These are phyloP conservation scores for Graphilbum fragrans DNA, from an alignment of 2,329 filamentous ascomycete genomes.

Conservation along the genomic window DNA sequence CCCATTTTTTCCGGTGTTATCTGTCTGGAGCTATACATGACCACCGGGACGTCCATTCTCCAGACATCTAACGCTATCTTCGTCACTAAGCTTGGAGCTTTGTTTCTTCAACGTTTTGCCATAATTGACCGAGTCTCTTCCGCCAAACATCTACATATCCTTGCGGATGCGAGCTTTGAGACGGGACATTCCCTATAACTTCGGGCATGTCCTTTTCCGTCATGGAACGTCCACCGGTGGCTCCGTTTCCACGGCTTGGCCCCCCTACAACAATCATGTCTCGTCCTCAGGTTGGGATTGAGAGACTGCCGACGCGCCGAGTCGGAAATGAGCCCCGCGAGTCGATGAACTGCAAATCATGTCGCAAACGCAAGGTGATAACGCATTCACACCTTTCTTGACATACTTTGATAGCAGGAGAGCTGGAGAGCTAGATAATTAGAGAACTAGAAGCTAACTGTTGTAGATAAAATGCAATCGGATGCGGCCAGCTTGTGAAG, in stretches of 20 bases:
- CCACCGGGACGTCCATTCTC: too few species aligned
- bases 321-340: constrained; percentile 67
- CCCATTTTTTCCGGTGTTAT: too few species aligned
- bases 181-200: background rate
- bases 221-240: constrained; percentile 28
- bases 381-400: background rate
- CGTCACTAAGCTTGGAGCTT: too few species aligned
- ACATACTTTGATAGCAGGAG: background rate
- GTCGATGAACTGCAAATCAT: constrained; percentile 94
- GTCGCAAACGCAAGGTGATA: constrained; percentile 74
- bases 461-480: constrained; percentile 83
- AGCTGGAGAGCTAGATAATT: too few species aligned
- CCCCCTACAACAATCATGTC: constrained; percentile 46
- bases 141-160: background rate
- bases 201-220: constrained; percentile 25
- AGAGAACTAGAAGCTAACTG: too few species aligned
- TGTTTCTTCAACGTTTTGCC: too few species aligned
- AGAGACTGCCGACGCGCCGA: constrained; percentile 60
- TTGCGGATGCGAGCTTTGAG: background rate
- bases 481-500: constrained; percentile 72
- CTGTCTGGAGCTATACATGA: too few species aligned
- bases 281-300: constrained; percentile 69
- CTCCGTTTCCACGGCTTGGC: constrained; percentile 21
- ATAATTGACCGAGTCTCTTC: background rate
- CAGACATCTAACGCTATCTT: too few species aligned